These are phyloP conservation scores for Metrosideros polymorpha DNA, from an alignment of 441 rosid species.

Conservation along the genomic window DNA sequence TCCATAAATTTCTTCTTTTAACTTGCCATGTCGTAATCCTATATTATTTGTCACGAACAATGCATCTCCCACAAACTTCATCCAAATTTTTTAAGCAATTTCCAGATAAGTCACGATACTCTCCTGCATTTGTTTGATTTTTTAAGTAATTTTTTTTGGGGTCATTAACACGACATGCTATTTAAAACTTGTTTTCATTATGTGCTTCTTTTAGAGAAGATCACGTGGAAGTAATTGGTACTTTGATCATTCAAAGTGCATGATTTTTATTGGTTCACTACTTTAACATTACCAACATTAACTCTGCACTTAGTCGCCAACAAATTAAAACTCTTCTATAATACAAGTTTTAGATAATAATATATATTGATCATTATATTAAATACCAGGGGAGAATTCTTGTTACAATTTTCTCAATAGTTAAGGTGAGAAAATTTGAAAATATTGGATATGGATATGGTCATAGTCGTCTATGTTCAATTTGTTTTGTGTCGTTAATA, in stretches of 20 bases:
- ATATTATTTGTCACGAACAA: background rate
- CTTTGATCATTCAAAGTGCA: background rate
- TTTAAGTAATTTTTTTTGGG: background rate
- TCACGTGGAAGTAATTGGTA: background rate
- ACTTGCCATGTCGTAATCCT: background rate
- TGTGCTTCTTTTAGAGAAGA: background rate
- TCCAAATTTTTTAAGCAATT: background rate
- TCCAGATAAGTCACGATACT: background rate
- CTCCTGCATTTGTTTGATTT: background rate
- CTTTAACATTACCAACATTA: background rate
- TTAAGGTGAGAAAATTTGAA: background rate
- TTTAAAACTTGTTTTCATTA: background rate
- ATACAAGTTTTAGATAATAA: background rate
- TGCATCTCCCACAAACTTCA: background rate
- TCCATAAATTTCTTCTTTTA: background rate
- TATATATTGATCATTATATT: background rate
- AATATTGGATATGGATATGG: background rate
- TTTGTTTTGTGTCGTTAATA: background rate
- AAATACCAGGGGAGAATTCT: background rate
- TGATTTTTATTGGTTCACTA: background rate
- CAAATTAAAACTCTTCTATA: background rate
- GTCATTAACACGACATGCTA: background rate
- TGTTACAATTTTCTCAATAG: background rate
- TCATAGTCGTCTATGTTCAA: background rate
- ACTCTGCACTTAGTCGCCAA: background rate